These are phyloP conservation scores for Chenopodium album DNA, from an alignment of 148 eudicot genomes.

Conservation along the genomic window DNA sequence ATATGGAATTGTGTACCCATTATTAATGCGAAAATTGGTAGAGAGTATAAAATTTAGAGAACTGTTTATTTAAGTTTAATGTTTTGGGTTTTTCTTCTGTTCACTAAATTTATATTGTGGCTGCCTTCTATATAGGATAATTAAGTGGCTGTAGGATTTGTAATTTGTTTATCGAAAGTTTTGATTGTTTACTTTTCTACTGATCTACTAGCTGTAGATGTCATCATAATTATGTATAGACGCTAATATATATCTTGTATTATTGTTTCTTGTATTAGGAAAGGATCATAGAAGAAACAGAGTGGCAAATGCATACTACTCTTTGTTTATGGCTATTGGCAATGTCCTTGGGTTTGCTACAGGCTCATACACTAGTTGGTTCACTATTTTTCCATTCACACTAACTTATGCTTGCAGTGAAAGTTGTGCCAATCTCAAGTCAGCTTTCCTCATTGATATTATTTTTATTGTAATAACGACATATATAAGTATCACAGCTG, in stretches of 20 bases:
- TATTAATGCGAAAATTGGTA: too few relatives aligned
- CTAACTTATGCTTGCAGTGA: constrained; percentile 61
- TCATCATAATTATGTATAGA: neutral
- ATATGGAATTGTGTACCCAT: too few relatives aligned
- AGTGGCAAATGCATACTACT: constrained; percentile 97
- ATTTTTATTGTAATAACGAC: constrained; percentile 66
- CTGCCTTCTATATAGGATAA: too few relatives aligned
- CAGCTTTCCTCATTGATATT: constrained; percentile 59
- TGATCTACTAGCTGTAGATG: neutral
- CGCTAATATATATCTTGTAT: neutral
- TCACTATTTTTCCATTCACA: constrained; percentile 70
- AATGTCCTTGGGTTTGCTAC: constrained; percentile 95
- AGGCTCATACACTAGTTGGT: constrained; percentile 87
- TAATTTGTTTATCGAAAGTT: too few relatives aligned
- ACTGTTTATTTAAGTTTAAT: too few relatives aligned
- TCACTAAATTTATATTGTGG: too few relatives aligned
- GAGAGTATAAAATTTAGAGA: too few relatives aligned
- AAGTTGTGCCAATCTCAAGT: constrained; percentile 90
- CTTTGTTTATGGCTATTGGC: constrained; percentile 94
- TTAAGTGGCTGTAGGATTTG: too few relatives aligned
- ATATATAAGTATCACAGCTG: constrained; percentile 64
- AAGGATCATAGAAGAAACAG: constrained; percentile 91
- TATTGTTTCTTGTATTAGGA: constrained; percentile 41
- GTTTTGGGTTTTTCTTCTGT: too few relatives aligned
- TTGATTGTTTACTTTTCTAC: neutral